Conservation (phyloP, 1,284 basidiomycete species). For the Tylopilus sp. region DNA sequence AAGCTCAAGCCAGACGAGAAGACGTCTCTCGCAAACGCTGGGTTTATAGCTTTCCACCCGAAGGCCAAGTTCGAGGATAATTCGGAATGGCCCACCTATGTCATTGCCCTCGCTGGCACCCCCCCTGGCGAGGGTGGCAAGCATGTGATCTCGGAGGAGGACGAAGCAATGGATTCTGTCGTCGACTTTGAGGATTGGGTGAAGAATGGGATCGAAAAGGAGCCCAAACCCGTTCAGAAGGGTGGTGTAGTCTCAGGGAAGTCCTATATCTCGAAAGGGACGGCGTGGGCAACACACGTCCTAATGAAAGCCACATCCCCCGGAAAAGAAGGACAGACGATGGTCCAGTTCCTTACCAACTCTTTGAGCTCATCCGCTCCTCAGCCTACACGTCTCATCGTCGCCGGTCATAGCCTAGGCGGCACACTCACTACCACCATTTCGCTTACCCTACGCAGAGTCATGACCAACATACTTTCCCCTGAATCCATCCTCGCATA, state of each 20-base stretch:
- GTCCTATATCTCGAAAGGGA: slow-evolving; percentile 2
- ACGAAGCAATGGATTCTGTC: slow-evolving; percentile 16
- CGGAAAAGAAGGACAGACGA: slow-evolving; percentile 2
- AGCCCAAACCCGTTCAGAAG: too few relatives aligned
- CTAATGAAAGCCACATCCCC: slow-evolving; percentile 12
- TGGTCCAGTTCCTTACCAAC: slow-evolving; percentile 21
- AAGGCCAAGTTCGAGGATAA: slow-evolving; percentile 22
- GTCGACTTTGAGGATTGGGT: slow-evolving; percentile 26
- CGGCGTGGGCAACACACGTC: background rate
- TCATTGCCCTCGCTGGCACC: slow-evolving; percentile 18
- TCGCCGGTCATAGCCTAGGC: slow-evolving; percentile 22
- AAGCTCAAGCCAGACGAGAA: slow-evolving; percentile 19
- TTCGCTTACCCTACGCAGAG: slow-evolving; percentile 16
- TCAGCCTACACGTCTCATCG: slow-evolving; percentile 5
- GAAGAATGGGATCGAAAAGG: background rate
- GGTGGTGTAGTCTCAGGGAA: background rate
- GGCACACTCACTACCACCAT: slow-evolving; percentile 20
- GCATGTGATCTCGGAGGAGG: background rate
- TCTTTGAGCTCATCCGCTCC: too few relatives aligned
- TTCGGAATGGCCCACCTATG: slow-evolving; percentile 13
- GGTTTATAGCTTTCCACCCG: slow-evolving; percentile 28
- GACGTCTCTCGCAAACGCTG: slow-evolving; percentile 29
- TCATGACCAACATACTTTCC: background rate
- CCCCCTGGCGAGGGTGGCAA: background rate
- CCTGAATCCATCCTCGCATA: slow-evolving; percentile 10